Evolutionary conservation across 1,284 basidiomycete genomes (phyloP).

Genomic region (Melampsora larici-populina): DNA sequence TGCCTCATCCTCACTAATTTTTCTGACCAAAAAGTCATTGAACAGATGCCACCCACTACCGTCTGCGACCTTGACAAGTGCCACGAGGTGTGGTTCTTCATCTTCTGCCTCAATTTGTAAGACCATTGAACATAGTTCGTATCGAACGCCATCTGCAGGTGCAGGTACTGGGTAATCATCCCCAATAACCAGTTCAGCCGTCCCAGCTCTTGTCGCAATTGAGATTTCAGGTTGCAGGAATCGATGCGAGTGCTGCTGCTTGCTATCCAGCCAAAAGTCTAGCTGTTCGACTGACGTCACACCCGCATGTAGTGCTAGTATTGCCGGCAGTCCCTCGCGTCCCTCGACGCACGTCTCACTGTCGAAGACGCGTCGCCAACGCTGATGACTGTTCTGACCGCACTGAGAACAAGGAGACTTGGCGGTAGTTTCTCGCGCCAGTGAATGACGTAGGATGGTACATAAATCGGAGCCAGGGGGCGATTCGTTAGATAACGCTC

Average conservation of each 20-base stretch:
- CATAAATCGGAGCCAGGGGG: conserved; percentile 63
- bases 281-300: conserved; percentile 73
- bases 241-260: conserved; percentile 57
- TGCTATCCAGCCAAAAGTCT: conserved; percentile 68
- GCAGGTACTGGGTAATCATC: conserved; percentile 61
- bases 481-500: conserved; percentile 61
- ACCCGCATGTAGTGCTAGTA: conserved; percentile 83
- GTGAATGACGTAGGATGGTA: conserved; percentile 69
- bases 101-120: conserved; percentile 76
- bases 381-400: conserved; percentile 70
- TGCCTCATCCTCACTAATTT: conserved; percentile 78
- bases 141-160: conserved; percentile 60
- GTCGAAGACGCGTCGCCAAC: conserved; percentile 66
- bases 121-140: conserved; percentile 74
- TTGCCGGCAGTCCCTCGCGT: conserved; percentile 44
- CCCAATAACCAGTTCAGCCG: conserved; percentile 29
- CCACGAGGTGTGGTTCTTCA: conserved; percentile 78
- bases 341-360: conserved; percentile 57
- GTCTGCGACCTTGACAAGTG: conserved; percentile 63
- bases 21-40: conserved; percentile 91
- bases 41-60: conserved; percentile 78
- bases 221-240: conserved; percentile 54
- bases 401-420: conserved; percentile 82
- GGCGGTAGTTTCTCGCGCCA: conserved; percentile 75
- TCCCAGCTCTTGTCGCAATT: conserved; percentile 52